phyloP scores from a whole-genome alignment of 768 basidiomycete species.

The Candolleomyces efflorescens region DNA sequence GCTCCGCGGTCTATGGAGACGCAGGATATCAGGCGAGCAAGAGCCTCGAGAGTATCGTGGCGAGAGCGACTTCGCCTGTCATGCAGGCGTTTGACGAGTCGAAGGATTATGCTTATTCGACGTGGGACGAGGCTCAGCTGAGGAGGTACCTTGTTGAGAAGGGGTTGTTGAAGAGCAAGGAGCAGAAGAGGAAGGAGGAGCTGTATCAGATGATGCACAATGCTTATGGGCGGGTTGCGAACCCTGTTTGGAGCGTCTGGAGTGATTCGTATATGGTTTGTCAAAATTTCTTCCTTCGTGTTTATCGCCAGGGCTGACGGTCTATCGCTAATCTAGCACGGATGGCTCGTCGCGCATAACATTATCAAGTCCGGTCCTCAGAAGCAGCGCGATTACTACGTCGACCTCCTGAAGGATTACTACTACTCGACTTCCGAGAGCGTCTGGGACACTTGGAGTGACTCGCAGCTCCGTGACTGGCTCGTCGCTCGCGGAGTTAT shows the following conservation, averaged over 20 bases:
- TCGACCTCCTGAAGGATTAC: slow-evolving; percentile 69
- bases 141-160: slow-evolving; percentile 71
- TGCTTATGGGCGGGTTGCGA: slow-evolving; percentile 56
- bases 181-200: slow-evolving; percentile 59
- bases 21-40: slow-evolving; percentile 35
- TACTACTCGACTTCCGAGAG: slow-evolving; percentile 60
- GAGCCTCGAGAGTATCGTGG: slow-evolving; percentile 34
- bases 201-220: slow-evolving; percentile 64
- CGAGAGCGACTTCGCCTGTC: slow-evolving; percentile 46
- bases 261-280: slow-evolving; percentile 77
- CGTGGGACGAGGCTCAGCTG: slow-evolving; percentile 81
- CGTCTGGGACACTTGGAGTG: slow-evolving; percentile 70
- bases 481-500: slow-evolving; percentile 69
- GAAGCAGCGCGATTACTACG: slow-evolving; percentile 59
- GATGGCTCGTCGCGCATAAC: slow-evolving; percentile 81
- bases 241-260: slow-evolving; percentile 83
- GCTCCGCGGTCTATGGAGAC: slow-evolving; percentile 50
- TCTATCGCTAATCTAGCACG: slow-evolving; percentile 39
- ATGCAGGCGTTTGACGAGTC: slow-evolving; percentile 56
- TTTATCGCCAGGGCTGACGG: background rate
- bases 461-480: slow-evolving; percentile 74
- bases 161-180: slow-evolving; percentile 61
- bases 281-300: slow-evolving; percentile 3
- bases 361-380: slow-evolving; percentile 52
- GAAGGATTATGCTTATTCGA: slow-evolving; percentile 85